Evolutionary conservation across 495 filamentous ascomycete species (phyloP).

Genomic region (Aspergillus cavernicola): DNA sequence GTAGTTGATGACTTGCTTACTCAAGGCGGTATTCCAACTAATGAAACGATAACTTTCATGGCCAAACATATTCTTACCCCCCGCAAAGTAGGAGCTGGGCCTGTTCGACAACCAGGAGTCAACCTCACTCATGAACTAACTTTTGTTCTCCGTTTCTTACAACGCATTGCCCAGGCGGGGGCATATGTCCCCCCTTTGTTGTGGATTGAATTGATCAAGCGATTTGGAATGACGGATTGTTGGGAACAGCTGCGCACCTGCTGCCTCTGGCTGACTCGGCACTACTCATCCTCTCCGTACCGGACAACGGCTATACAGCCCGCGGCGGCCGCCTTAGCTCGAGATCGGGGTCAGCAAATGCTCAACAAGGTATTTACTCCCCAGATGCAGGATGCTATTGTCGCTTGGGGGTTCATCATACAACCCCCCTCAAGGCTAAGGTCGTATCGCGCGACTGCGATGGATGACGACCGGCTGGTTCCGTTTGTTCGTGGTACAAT

Average conservation of each 20-base stretch:
- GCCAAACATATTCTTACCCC: slow-evolving; percentile 29
- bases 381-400: slow-evolving; percentile 48
- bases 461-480: slow-evolving; percentile 19
- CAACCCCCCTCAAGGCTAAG: slow-evolving; percentile 20
- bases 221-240: slow-evolving; percentile 33
- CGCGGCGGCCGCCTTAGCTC: neutral
- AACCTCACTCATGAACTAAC: slow-evolving; percentile 25
- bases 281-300: slow-evolving; percentile 25
- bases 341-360: slow-evolving; percentile 11
- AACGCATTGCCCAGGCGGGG: slow-evolving; percentile 31
- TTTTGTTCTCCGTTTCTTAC: slow-evolving; percentile 34
- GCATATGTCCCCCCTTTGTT: slow-evolving; percentile 28
- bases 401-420: slow-evolving; percentile 57
- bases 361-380: slow-evolving; percentile 43
- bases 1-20: slow-evolving; percentile 35
- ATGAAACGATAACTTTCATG: slow-evolving; percentile 37
- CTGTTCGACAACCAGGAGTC: slow-evolving; percentile 10
- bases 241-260: slow-evolving; percentile 38
- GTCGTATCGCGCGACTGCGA: slow-evolving; percentile 9
- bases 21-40: slow-evolving; percentile 22
- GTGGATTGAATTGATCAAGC: slow-evolving; percentile 43
- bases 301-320: neutral
- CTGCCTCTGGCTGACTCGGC: slow-evolving; percentile 40
- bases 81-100: slow-evolving; percentile 28
- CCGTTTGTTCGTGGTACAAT: slow-evolving; percentile 48